These are phyloP conservation scores for Ustilago vetiveriae DNA, from an alignment of 1,284 basidiomycete genomes.

Conservation along the genomic window DNA sequence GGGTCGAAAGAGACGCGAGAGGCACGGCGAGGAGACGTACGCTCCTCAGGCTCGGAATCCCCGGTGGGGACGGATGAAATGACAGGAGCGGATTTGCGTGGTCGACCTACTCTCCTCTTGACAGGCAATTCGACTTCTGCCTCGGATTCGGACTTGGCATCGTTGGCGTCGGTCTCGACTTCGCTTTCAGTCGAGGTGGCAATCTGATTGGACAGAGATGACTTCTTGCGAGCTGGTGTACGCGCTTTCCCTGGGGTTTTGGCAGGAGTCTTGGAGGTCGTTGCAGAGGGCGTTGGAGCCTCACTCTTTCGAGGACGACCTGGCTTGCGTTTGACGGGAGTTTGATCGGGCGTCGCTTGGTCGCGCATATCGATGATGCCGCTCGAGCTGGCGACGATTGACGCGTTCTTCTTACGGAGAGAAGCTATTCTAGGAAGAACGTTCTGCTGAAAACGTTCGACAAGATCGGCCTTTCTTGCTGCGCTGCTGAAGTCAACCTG, in stretches of 20 bases:
- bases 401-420: conserved; percentile 72
- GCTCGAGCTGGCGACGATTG: conserved; percentile 66
- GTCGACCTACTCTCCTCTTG: conserved; percentile 28
- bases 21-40: conserved; percentile 14
- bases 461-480: conserved; percentile 85
- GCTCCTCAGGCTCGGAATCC: conserved; percentile 72
- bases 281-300: conserved; percentile 14
- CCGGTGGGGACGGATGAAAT: conserved; percentile 11
- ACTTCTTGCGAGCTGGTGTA: conserved; percentile 35
- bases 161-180: conserved; percentile 12
- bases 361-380: conserved; percentile 69
- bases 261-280: conserved; percentile 7
- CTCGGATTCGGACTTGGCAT: conserved; percentile 2
- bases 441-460: conserved; percentile 78
- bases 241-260: conserved; percentile 11
- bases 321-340: conserved; percentile 39
- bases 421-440: conserved; percentile 39
- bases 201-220: conserved; percentile 19
- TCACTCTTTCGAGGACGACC: conserved; percentile 43
- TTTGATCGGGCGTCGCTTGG: conserved; percentile 23
- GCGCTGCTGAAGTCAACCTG: conserved; percentile 79
- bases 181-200: conserved; percentile 21
- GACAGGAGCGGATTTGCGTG: conserved; percentile 35
- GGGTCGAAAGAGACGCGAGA: conserved; percentile 27
- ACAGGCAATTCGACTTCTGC: conserved; percentile 14